Conservation (phyloP, 73 alveolate species). For the Paraurostyla sp. region DNA sequence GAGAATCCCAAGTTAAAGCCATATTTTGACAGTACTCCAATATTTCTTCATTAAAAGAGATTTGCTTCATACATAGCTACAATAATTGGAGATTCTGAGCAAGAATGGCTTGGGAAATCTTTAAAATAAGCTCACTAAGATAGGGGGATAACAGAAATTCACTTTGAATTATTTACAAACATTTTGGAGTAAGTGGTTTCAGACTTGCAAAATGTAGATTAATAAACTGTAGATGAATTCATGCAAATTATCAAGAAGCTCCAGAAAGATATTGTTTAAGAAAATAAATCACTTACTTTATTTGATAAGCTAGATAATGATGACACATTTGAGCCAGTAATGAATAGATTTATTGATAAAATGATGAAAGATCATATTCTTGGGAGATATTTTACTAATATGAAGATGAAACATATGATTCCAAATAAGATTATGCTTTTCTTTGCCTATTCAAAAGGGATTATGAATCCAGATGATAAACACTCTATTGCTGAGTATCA, state of each 20-base stretch:
- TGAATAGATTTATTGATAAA: constrained; percentile 4
- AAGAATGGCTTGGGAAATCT: constrained; percentile 43
- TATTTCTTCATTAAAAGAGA: neutral
- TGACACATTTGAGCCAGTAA: neutral
- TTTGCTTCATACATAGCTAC: neutral
- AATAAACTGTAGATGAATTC: neutral
- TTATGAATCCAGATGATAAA: constrained; percentile 13
- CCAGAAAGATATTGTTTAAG: neutral
- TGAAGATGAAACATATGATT: constrained; percentile 13
- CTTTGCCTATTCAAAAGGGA: neutral
- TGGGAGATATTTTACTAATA: neutral
- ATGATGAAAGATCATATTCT: constrained; percentile 5
- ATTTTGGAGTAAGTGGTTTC: neutral
- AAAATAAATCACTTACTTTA: neutral
- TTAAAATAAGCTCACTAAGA: constrained; percentile 23
- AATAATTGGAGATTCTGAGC: constrained; percentile 6
- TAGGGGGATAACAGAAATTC: neutral
- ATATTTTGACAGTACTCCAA: constrained; percentile 9
- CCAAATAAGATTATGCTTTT: constrained; percentile 2
- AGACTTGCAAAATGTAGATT: neutral
- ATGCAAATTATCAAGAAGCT: neutral
- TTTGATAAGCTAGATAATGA: neutral
- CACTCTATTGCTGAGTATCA: neutral
- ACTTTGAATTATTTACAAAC: neutral
- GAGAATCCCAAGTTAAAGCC: constrained; percentile 1